These are phyloP conservation scores for Mortierella sp. DNA, from an alignment of 371 early-diverging fungal genomes.

Conservation along the genomic window DNA sequence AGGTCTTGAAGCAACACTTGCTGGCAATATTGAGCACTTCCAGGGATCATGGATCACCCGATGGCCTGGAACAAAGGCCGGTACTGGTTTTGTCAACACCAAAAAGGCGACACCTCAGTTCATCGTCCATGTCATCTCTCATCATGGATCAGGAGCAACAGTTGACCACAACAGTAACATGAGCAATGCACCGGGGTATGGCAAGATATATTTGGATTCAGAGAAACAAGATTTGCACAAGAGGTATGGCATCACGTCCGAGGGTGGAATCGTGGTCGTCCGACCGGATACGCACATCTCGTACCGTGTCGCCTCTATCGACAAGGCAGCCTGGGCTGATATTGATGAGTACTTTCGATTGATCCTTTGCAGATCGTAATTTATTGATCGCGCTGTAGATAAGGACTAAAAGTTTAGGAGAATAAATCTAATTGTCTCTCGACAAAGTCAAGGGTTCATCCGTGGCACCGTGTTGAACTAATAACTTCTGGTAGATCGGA, in stretches of 20 bases:
- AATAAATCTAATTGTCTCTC: too few relatives aligned
- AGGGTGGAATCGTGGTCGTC: constrained; percentile 9
- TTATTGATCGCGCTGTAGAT: too few relatives aligned
- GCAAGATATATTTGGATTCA: neutral
- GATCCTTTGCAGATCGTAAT: neutral
- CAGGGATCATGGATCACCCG: neutral
- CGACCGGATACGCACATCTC: constrained; percentile 20
- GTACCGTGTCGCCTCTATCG: neutral
- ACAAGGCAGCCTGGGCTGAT: neutral
- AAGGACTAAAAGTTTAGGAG: too few relatives aligned
- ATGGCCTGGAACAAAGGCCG: neutral
- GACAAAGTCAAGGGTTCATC: too few relatives aligned
- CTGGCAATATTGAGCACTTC: neutral
- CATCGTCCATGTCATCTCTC: constrained; percentile 8
- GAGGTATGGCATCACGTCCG: constrained; percentile 1
- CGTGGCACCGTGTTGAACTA: too few relatives aligned
- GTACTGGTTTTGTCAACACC: neutral
- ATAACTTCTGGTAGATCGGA: too few relatives aligned
- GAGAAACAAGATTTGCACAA: neutral
- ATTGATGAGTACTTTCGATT: constrained; percentile 10
- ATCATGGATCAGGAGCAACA: neutral
- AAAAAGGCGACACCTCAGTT: neutral
- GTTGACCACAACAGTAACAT: neutral
- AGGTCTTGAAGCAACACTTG: neutral
- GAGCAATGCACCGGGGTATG: neutral